phyloP scores from a whole-genome alignment of 208 protist genomes.

The Phytomonas sp. region DNA sequence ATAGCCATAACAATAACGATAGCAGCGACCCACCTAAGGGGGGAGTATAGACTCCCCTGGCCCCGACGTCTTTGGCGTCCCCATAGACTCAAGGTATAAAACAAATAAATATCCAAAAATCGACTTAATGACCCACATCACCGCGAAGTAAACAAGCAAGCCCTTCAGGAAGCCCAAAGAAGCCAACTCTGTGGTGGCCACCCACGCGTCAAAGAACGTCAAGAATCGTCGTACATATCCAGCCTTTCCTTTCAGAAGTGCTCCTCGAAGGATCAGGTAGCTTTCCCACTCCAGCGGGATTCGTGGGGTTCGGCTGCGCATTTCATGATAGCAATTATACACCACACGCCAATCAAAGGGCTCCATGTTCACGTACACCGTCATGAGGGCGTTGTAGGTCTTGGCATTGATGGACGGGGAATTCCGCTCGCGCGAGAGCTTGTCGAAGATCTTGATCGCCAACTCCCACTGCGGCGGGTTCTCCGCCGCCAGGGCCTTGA shows the following conservation, averaged over 20 bases:
- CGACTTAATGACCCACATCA: conserved; percentile 49
- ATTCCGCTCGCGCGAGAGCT: conserved; percentile 38
- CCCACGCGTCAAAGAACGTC: conserved; percentile 79
- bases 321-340: conserved; percentile 84
- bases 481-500: conserved; percentile 54
- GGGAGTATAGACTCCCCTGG: conserved; percentile 15
- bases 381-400: conserved; percentile 83
- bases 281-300: conserved; percentile 78
- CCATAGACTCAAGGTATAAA: conserved; percentile 28
- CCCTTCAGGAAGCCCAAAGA: conserved; percentile 49
- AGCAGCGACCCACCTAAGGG: not conserved
- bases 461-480: conserved; percentile 70
- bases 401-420: conserved; percentile 29
- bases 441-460: conserved; percentile 81
- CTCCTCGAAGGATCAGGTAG: conserved; percentile 66
- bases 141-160: conserved; percentile 31
- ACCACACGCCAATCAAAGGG: conserved; percentile 88
- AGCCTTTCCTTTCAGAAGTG: conserved; percentile 44
- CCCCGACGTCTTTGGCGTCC: not conserved
- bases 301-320: conserved; percentile 46
- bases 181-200: conserved; percentile 45
- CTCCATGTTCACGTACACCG: conserved; percentile 81
- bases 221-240: conserved; percentile 56
- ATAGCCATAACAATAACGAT: not conserved
- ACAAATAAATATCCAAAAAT: conserved; percentile 26